Evolutionary conservation across 768 basidiomycete species (phyloP).

Genomic region (Porpolomopsis calyptriformis): DNA sequence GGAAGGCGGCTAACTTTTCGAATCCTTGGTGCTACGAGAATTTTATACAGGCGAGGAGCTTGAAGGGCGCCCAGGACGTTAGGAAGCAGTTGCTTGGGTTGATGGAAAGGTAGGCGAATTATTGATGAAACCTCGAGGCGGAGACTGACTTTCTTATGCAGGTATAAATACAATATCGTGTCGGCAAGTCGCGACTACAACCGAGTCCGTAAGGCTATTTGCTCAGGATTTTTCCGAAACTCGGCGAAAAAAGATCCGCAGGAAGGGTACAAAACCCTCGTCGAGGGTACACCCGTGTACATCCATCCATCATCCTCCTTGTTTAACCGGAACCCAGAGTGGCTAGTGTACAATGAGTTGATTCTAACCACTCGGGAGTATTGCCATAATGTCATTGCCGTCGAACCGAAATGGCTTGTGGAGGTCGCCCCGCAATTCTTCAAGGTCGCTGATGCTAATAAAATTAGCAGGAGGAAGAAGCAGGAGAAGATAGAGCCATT

Average conservation of each 20-base stretch:
- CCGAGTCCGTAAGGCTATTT: constrained; percentile 86
- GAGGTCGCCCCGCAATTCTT: constrained; percentile 98
- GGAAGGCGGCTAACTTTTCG: constrained; percentile 93
- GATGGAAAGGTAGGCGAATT: constrained; percentile 77
- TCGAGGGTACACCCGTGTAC: constrained; percentile 97
- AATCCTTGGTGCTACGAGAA: constrained; percentile 99
- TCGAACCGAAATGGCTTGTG: constrained; percentile 97
- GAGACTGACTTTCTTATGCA: constrained; percentile 18
- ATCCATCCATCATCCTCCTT: constrained; percentile 95
- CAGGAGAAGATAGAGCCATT: constrained; percentile 96
- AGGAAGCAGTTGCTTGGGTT: constrained; percentile 95
- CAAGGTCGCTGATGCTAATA: constrained; percentile 95
- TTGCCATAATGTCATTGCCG: constrained; percentile 84
- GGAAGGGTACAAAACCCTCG: constrained; percentile 96
- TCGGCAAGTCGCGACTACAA: constrained; percentile 92
- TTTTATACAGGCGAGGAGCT: constrained; percentile 95
- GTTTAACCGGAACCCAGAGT: constrained; percentile 95
- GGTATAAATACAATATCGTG: constrained; percentile 94
- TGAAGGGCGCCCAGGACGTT: constrained; percentile 96
- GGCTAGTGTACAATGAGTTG: constrained; percentile 92
- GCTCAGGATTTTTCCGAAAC: constrained; percentile 95
- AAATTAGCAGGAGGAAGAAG: constrained; percentile 92
- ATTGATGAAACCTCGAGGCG: neutral
- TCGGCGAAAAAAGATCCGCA: constrained; percentile 98
- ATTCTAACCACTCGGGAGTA: constrained; percentile 95